Conservation (phyloP, 805 yeast species). For the Dipodascus geniculatus region DNA sequence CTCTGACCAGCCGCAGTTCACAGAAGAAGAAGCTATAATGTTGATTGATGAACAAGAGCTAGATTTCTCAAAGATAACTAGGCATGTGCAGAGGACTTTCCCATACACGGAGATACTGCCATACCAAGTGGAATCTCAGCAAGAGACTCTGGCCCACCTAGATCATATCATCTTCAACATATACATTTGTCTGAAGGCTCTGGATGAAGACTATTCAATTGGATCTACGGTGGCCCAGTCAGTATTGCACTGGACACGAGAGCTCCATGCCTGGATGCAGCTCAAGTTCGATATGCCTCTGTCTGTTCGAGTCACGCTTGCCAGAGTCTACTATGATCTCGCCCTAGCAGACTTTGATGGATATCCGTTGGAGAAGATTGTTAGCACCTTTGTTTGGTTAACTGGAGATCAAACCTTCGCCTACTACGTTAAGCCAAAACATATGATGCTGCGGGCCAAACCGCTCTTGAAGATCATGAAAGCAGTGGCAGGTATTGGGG, state of each 20-base stretch:
- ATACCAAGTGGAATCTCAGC: slow-evolving; percentile 55
- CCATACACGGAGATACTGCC: slow-evolving; percentile 45
- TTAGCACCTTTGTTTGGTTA: slow-evolving; percentile 47
- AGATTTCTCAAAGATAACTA: background rate
- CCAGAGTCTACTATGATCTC: slow-evolving; percentile 59
- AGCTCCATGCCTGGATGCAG: slow-evolving; percentile 62
- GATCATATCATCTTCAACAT: slow-evolving; percentile 72
- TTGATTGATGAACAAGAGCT: background rate
- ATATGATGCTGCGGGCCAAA: slow-evolving; percentile 41
- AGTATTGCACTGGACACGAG: slow-evolving; percentile 80
- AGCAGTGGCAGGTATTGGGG: slow-evolving; percentile 12
- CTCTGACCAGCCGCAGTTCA: too few relatives aligned
- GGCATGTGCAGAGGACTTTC: slow-evolving; percentile 30
- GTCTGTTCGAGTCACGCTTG: slow-evolving; percentile 43
- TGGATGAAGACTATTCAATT: slow-evolving; percentile 63
- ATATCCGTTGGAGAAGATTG: slow-evolving; percentile 46
- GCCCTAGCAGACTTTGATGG: slow-evolving; percentile 64
- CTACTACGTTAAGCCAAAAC: slow-evolving; percentile 25
- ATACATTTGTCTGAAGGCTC: slow-evolving; percentile 61
- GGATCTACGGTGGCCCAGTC: slow-evolving; percentile 49
- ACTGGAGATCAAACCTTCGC: slow-evolving; percentile 35
- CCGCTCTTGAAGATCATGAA: slow-evolving; percentile 31
- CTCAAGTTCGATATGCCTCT: slow-evolving; percentile 77
- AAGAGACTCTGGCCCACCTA: slow-evolving; percentile 60
- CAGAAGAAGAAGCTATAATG: too few relatives aligned